phyloP scores from a whole-genome alignment of 441 rosid species.

The Isatis lusitanica region DNA sequence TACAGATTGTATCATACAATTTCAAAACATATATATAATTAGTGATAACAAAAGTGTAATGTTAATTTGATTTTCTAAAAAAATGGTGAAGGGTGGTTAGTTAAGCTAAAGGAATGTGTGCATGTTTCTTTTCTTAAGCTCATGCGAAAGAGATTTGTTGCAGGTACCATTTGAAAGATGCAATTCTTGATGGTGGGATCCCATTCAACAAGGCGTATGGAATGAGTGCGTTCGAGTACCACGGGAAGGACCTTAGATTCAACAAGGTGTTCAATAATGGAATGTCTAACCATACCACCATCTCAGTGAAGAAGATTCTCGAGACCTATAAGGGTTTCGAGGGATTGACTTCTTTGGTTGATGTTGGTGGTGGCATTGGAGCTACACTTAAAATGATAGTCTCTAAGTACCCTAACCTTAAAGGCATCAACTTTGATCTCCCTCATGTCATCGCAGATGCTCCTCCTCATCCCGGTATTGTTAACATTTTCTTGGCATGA shows the following conservation, averaged over 20 bases:
- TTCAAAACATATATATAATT: neutral
- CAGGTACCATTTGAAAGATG: conserved; percentile 79
- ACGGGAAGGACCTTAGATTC: conserved; percentile 70
- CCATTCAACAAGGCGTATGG: conserved; percentile 79
- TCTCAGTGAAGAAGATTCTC: conserved; percentile 64
- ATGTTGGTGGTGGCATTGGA: conserved; percentile 84
- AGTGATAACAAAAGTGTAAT: neutral
- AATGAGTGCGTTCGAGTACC: conserved; percentile 63
- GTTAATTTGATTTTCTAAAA: neutral
- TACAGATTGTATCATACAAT: neutral
- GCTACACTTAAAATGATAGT: conserved; percentile 67
- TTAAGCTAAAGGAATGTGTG: neutral
- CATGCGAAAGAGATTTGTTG: neutral
- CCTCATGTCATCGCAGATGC: conserved; percentile 73
- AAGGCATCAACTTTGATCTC: conserved; percentile 78
- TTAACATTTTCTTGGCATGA: neutral
- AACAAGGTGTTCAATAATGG: conserved; percentile 63
- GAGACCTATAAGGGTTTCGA: conserved; percentile 69
- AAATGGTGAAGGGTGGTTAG: neutral
- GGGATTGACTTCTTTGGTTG: conserved; percentile 59
- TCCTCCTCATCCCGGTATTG: conserved; percentile 52
- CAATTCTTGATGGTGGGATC: conserved; percentile 69
- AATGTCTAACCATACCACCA: conserved; percentile 70
- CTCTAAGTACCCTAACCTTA: conserved; percentile 57
- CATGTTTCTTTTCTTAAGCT: neutral